Conservation (phyloP, 352 stramenopile species). For the Phytophthora citricola region DNA sequence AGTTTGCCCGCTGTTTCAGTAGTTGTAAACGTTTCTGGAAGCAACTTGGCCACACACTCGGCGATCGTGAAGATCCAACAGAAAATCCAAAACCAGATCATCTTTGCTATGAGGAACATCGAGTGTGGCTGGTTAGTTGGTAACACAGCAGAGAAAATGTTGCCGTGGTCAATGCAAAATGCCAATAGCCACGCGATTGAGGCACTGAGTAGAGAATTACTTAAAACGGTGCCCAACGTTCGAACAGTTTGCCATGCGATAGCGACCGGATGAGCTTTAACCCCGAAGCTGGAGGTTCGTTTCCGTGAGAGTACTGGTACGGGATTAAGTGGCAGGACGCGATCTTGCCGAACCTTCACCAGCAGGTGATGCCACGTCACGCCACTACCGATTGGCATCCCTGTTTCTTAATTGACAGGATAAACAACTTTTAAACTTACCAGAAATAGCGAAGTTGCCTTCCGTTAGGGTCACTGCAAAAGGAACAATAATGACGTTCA, state of each 20-base stretch:
- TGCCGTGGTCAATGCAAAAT: slow-evolving; percentile 15
- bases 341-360: slow-evolving; percentile 15
- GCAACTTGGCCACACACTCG: slow-evolving; percentile 25
- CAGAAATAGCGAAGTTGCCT: not conserved
- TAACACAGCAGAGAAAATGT: slow-evolving; percentile 7
- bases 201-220: slow-evolving; percentile 28
- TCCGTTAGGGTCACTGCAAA: too few relatives aligned
- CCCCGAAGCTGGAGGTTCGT: slow-evolving; percentile 13
- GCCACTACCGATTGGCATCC: slow-evolving; percentile 1
- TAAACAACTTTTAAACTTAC: too few relatives aligned
- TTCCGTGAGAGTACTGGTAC: not conserved
- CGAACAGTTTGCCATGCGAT: slow-evolving; percentile 11
- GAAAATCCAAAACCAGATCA: slow-evolving; percentile 33
- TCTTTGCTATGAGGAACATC: slow-evolving; percentile 23
- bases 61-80: slow-evolving; percentile 29
- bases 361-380: slow-evolving; percentile 16
- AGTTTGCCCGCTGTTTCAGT: not conserved
- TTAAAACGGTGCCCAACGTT: slow-evolving; percentile 31
- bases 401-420: too few relatives aligned
- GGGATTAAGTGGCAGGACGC: slow-evolving; percentile 13
- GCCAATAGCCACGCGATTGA: slow-evolving; percentile 26
- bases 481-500: too few relatives aligned
- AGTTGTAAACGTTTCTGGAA: slow-evolving; percentile 20
- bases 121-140: slow-evolving; percentile 13
- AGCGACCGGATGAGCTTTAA: not conserved